Evolutionary conservation across 2,329 filamentous ascomycete species (phyloP).

Genomic region (Paecilomyces formosus): DNA sequence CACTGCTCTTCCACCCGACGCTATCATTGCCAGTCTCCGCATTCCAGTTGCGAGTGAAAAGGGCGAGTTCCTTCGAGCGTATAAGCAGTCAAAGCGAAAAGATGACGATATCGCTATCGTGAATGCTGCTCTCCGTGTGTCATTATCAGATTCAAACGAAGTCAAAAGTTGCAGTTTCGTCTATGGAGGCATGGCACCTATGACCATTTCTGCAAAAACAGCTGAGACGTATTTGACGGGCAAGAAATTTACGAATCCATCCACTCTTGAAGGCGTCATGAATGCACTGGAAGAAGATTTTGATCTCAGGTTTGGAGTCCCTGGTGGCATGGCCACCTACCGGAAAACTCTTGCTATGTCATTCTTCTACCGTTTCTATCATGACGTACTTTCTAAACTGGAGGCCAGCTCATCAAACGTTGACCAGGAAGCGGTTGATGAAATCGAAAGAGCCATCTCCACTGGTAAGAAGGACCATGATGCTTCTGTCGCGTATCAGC

Average conservation of each 20-base stretch:
- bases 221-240: slow-evolving; percentile 68
- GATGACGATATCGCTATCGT: slow-evolving; percentile 99
- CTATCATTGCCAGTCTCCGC: slow-evolving; percentile 78
- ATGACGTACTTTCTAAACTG: slow-evolving; percentile 65
- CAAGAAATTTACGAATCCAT: slow-evolving; percentile 69
- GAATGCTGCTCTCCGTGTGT: slow-evolving; percentile 73
- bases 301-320: slow-evolving; percentile 79
- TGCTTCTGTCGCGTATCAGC: slow-evolving; percentile 67
- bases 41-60: slow-evolving; percentile 69
- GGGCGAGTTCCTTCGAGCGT: slow-evolving; percentile 78
- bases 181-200: slow-evolving; percentile 92
- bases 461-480: slow-evolving; percentile 69
- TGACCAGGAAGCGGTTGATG: slow-evolving; percentile 69
- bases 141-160: slow-evolving; percentile 58
- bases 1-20: slow-evolving; percentile 73
- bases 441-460: slow-evolving; percentile 81
- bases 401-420: slow-evolving; percentile 42
- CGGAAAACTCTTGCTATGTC: slow-evolving; percentile 81
- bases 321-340: slow-evolving; percentile 96
- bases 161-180: slow-evolving; percentile 73
- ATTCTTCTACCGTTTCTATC: slow-evolving; percentile 97
- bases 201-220: slow-evolving; percentile 77
- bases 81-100: slow-evolving; percentile 95
- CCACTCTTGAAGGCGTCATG: slow-evolving; percentile 85
- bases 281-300: slow-evolving; percentile 84